Conservation (phyloP, 768 basidiomycete genomes). For the Lentinus brumalis region DNA sequence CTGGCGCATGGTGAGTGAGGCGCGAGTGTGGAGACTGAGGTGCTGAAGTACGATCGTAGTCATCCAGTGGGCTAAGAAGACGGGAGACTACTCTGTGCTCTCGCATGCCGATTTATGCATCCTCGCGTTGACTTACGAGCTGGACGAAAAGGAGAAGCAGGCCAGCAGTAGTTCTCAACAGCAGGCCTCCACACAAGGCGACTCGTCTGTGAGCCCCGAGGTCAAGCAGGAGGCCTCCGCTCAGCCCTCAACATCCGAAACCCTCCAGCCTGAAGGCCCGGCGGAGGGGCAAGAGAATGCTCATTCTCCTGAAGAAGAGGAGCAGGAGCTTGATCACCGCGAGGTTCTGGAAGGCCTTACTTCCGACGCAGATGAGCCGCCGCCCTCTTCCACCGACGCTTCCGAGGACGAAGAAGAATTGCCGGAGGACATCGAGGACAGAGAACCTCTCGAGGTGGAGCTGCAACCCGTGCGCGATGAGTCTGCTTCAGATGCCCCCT, state of each 20-base stretch:
- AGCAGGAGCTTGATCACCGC: not conserved
- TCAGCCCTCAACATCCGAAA: not conserved
- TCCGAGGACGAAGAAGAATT: constrained; percentile 4
- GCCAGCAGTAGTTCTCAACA: constrained; percentile 26
- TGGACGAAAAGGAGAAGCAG: constrained; percentile 57
- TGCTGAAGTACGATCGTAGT: constrained; percentile 50
- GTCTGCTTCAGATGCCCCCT: not conserved
- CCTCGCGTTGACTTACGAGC: constrained; percentile 81
- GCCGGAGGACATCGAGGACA: constrained; percentile 13
- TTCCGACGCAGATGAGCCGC: constrained; percentile 22
- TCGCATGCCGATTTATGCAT: constrained; percentile 91
- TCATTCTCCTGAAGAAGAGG: not conserved
- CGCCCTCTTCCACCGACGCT: not conserved
- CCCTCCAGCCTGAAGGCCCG: not conserved
- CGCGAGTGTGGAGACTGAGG: not conserved
- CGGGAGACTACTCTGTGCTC: constrained; percentile 92
- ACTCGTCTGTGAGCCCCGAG: not conserved
- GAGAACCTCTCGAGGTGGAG: constrained; percentile 50
- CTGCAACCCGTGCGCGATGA: constrained; percentile 38
- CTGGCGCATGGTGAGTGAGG: constrained; percentile 57
- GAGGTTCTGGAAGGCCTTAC: constrained; percentile 23
- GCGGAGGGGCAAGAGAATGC: not conserved
- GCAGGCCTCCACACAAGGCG: constrained; percentile 19
- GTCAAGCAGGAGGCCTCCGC: not conserved
- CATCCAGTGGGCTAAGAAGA: constrained; percentile 89